Percentiles rank a stretch among this genome's conserved stretches.
These are phyloP conservation scores for Sporothrix euskadiensis DNA, from an alignment of 2,329 filamentous ascomycete genomes.

Conservation along the genomic window DNA sequence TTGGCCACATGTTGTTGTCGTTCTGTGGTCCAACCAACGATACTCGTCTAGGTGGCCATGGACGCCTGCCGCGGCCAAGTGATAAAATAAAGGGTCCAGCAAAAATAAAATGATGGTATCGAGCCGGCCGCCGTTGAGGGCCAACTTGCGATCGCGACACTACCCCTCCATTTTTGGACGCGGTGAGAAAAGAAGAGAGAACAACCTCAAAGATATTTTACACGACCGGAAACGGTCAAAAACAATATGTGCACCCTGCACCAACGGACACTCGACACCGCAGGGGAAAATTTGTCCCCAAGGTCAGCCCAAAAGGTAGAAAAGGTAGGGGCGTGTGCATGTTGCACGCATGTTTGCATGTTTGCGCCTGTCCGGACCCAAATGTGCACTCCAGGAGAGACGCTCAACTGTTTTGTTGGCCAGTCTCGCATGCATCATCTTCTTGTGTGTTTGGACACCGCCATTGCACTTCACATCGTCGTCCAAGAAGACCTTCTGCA, in stretches of 20 bases:
- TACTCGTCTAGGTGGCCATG: background rate
- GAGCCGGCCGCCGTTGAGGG: background rate
- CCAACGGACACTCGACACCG: slow-evolving; percentile 15
- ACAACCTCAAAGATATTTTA: background rate
- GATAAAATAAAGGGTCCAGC: background rate
- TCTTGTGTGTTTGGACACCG: slow-evolving; percentile 1
- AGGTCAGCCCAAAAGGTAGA: background rate
- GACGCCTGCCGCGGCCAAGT: background rate
- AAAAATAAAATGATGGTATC: background rate
- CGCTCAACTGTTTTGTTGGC: background rate
- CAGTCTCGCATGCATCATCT: background rate
- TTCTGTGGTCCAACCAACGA: slow-evolving; percentile 11
- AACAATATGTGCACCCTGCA: background rate
- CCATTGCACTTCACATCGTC: slow-evolving; percentile 9
- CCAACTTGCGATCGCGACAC: background rate
- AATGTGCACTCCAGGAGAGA: background rate
- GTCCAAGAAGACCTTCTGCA: background rate
- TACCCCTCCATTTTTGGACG: background rate
- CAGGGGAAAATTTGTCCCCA: background rate
- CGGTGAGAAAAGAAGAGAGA: background rate
- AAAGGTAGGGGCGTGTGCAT: slow-evolving; percentile 18
- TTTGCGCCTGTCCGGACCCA: too few relatives aligned
- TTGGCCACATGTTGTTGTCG: background rate
- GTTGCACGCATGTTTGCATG: too few relatives aligned
- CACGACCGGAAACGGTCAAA: background rate